These are phyloP conservation scores for Trichoderma orchidacearum DNA, from an alignment of 495 filamentous ascomycete species.

Conservation along the genomic window DNA sequence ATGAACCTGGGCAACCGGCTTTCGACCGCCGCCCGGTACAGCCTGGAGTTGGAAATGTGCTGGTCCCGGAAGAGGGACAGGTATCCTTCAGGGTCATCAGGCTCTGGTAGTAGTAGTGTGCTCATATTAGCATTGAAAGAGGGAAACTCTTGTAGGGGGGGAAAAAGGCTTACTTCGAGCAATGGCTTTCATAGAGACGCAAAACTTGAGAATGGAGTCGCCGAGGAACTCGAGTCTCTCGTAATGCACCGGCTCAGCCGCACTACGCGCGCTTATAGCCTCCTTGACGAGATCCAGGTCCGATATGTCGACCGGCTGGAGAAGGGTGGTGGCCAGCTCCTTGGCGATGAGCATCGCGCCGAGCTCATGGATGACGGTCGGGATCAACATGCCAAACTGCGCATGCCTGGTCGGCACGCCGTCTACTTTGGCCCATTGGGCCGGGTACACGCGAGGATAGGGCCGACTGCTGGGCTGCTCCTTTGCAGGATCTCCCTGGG, in stretches of 20 bases:
- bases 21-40: constrained; percentile 49
- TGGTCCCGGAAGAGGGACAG: constrained; percentile 55
- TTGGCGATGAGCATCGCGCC: constrained; percentile 51
- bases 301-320: constrained; percentile 40
- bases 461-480: constrained; percentile 10
- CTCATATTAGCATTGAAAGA: not conserved
- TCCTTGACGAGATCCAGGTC: constrained; percentile 47
- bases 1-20: constrained; percentile 62
- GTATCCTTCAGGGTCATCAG: constrained; percentile 65
- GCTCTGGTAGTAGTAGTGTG: constrained; percentile 28
- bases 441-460: constrained; percentile 20
- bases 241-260: constrained; percentile 53
- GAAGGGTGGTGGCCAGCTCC: constrained; percentile 44
- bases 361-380: constrained; percentile 58
- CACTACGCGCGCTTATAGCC: constrained; percentile 56
- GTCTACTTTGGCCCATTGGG: constrained; percentile 25
- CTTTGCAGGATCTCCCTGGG: constrained; percentile 1
- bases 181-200: constrained; percentile 51
- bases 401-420: constrained; percentile 44
- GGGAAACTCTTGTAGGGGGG: not conserved
- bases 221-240: constrained; percentile 84
- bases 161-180: constrained; percentile 29
- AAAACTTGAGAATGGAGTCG: constrained; percentile 73
- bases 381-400: constrained; percentile 58
- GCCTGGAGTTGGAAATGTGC: constrained; percentile 57